phyloP scores from a whole-genome alignment of 352 stramenopile genomes.

The Phytopythium oedochilum region DNA sequence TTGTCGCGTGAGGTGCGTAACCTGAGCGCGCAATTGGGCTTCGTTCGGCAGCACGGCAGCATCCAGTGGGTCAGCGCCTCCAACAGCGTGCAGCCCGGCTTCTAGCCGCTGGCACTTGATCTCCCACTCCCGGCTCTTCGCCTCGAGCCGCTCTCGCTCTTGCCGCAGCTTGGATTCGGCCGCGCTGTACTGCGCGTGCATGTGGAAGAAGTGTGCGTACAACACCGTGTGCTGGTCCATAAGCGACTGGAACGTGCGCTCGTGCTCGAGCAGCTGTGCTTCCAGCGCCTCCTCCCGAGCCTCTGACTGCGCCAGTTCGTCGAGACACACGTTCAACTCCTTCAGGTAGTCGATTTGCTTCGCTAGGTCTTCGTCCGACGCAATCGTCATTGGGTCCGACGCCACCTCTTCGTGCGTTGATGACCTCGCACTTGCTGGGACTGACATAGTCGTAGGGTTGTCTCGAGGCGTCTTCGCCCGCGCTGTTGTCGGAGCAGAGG shows the following conservation, averaged over 20 bases:
- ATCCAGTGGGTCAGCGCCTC: slow-evolving; percentile 5
- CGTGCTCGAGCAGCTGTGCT: slow-evolving; percentile 36
- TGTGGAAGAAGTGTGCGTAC: slow-evolving; percentile 69
- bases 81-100: slow-evolving; percentile 39
- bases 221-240: slow-evolving; percentile 73
- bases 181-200: slow-evolving; percentile 40
- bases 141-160: slow-evolving; percentile 31
- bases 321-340: slow-evolving; percentile 63
- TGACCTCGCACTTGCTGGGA: no score
- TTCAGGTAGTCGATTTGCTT: slow-evolving; percentile 55
- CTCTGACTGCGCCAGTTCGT: slow-evolving; percentile 49
- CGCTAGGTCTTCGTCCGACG: slow-evolving; percentile 51
- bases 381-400: slow-evolving; percentile 32
- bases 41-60: slow-evolving; percentile 16
- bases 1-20: slow-evolving; percentile 71
- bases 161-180: slow-evolving; percentile 29
- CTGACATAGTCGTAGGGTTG: neutral
- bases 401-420: neutral
- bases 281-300: slow-evolving; percentile 45
- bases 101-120: slow-evolving; percentile 55
- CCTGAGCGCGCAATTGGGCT: slow-evolving; percentile 32
- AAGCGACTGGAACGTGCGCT: slow-evolving; percentile 46
- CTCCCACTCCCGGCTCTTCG: slow-evolving; percentile 36
- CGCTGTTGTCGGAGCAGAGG: neutral
- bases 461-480: neutral